phyloP scores from a whole-genome alignment of 1,284 basidiomycete genomes.

The Stygiomarasmius scandens region DNA sequence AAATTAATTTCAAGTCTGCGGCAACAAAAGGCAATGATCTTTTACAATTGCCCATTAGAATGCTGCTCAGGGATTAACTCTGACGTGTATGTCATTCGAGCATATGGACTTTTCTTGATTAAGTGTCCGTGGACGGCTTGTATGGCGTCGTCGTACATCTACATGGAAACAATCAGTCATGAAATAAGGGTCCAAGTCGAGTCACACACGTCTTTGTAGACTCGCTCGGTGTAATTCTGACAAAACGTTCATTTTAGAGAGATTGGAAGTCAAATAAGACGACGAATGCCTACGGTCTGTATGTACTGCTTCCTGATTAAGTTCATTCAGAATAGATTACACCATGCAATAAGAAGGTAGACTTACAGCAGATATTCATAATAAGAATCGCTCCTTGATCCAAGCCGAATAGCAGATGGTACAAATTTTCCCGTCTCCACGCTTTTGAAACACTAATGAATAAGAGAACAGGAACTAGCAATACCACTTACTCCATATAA shows the following conservation, averaged over 20 bases:
- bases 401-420: slow-evolving; percentile 79
- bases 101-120: slow-evolving; percentile 55
- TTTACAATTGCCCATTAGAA: background rate
- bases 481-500: slow-evolving; percentile 62
- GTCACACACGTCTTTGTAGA: slow-evolving; percentile 65
- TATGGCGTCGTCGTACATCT: slow-evolving; percentile 86
- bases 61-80: slow-evolving; percentile 55
- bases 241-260: background rate
- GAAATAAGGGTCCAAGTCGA: slow-evolving; percentile 6
- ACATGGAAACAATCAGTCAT: background rate
- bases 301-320: slow-evolving; percentile 67
- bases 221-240: slow-evolving; percentile 50
- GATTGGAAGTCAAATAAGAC: background rate
- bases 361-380: slow-evolving; percentile 84
- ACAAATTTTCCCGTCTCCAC: slow-evolving; percentile 70
- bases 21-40: background rate
- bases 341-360: background rate
- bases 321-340: background rate
- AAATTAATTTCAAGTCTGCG: background rate
- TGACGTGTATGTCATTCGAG: slow-evolving; percentile 68
- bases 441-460: slow-evolving; percentile 24
- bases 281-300: slow-evolving; percentile 52
- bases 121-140: slow-evolving; percentile 73
- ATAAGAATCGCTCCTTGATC: slow-evolving; percentile 87
- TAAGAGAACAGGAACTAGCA: background rate